A percentile compares a stretch with the other conserved stretches of the same genome.
These are phyloP conservation scores for Hippophae tibetana DNA, from an alignment of 306 rosid species.

Conservation along the genomic window DNA sequence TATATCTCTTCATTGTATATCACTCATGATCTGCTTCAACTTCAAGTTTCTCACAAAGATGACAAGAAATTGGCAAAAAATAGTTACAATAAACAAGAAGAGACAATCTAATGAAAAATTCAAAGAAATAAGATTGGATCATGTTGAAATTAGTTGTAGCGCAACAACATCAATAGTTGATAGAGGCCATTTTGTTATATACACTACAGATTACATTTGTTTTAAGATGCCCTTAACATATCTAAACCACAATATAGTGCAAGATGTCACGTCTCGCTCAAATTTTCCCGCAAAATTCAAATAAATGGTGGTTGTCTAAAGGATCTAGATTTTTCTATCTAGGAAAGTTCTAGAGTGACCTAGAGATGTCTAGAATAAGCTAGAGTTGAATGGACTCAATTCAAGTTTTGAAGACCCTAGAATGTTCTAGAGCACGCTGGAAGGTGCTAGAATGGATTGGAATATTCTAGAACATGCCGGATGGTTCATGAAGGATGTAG, in stretches of 20 bases:
- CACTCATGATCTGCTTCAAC: neutral
- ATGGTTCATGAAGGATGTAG: too few species aligned
- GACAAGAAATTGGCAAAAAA: constrained; percentile 10
- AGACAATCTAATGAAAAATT: neutral
- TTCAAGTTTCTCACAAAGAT: constrained; percentile 8
- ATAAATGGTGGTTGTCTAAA: too few species aligned
- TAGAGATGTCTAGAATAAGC: too few species aligned
- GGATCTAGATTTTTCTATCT: too few species aligned
- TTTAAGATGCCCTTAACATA: constrained; percentile 15
- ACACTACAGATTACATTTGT: constrained; percentile 11
- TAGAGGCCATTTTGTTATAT: constrained; percentile 13
- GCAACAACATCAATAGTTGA: neutral
- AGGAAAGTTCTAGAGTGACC: too few species aligned
- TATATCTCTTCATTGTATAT: neutral
- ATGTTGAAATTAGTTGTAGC: neutral
- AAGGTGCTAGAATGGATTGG: too few species aligned
- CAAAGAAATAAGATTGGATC: neutral
- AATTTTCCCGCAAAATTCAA: too few species aligned
- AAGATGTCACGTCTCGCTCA: too few species aligned
- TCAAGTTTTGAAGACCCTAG: too few species aligned
- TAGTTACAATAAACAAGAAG: neutral
- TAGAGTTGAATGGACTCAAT: too few species aligned
- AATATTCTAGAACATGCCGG: too few species aligned
- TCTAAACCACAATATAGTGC: constrained; percentile 9
- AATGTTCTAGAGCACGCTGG: too few species aligned